Conservation (phyloP, 257 asterid species). For the Solanum dulcamara region DNA sequence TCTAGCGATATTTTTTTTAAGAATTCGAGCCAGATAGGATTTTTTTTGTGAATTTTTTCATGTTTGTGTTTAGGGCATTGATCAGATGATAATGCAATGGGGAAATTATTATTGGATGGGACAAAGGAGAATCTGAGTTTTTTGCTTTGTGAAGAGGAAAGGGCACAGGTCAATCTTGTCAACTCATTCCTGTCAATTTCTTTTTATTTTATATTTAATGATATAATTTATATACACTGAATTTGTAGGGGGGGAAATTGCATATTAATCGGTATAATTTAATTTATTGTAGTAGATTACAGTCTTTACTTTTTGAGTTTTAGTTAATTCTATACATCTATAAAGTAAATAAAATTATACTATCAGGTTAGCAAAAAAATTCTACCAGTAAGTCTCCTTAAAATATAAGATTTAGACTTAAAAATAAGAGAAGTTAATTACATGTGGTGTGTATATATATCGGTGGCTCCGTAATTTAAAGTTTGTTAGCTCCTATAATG, state of each 20-base stretch:
- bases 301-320: neutral
- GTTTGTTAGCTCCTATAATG: neutral
- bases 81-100: conserved; percentile 8
- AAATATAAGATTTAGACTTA: neutral
- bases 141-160: conserved; percentile 7
- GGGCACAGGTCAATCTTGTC: conserved; percentile 74
- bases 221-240: neutral
- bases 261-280: neutral
- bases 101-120: conserved; percentile 6
- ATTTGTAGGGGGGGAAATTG: neutral
- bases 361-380: neutral
- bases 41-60: neutral
- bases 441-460: neutral
- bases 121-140: conserved; percentile 35
- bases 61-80: neutral
- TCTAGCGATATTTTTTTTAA: neutral
- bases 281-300: neutral
- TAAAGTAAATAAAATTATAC: neutral
- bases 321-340: neutral
- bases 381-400: neutral
- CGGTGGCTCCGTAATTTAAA: neutral
- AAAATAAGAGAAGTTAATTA: neutral
- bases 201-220: conserved; percentile 7
- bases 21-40: neutral
- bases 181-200: conserved; percentile 42